A percentile compares a stretch with the other conserved stretches of the same genome.
Conservation (phyloP, 352 stramenopile species). For the Globisporangium orthogonon region DNA sequence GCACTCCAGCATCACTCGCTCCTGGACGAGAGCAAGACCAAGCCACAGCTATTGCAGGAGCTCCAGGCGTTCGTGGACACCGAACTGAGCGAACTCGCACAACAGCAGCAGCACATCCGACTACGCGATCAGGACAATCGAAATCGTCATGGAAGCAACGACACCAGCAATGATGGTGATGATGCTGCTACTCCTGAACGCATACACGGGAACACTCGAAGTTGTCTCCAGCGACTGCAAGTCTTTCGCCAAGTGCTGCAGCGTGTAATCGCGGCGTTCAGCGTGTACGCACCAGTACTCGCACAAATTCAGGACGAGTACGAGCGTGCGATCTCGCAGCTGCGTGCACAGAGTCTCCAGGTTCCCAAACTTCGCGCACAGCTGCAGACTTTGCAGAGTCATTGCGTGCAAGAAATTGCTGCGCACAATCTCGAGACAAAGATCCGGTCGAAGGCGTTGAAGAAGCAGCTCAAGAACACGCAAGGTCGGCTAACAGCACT, state of each 20-base stretch:
- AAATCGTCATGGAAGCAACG: too few species aligned
- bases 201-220: neutral
- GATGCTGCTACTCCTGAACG: too few species aligned
- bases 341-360: slow-evolving; percentile 31
- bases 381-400: slow-evolving; percentile 50
- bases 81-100: slow-evolving; percentile 18
- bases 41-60: slow-evolving; percentile 39
- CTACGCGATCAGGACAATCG: too few species aligned
- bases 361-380: slow-evolving; percentile 42
- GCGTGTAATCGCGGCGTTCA: slow-evolving; percentile 52
- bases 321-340: slow-evolving; percentile 26
- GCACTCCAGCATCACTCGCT: slow-evolving; percentile 16
- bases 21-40: slow-evolving; percentile 25
- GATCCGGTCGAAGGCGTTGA: slow-evolving; percentile 24
- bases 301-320: slow-evolving; percentile 62
- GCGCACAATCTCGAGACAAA: slow-evolving; percentile 35
- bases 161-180: too few species aligned
- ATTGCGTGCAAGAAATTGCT: slow-evolving; percentile 55
- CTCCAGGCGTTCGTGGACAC: slow-evolving; percentile 25
- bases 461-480: slow-evolving; percentile 43
- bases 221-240: slow-evolving; percentile 35
- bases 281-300: slow-evolving; percentile 55
- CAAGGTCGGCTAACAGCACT: slow-evolving; percentile 45
- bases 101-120: neutral
- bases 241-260: slow-evolving; percentile 49